Percentiles rank a stretch among this genome's conserved stretches.
phyloP scores from a whole-genome alignment of 2,329 filamentous ascomycete species.

The Dactylellina sp. region DNA sequence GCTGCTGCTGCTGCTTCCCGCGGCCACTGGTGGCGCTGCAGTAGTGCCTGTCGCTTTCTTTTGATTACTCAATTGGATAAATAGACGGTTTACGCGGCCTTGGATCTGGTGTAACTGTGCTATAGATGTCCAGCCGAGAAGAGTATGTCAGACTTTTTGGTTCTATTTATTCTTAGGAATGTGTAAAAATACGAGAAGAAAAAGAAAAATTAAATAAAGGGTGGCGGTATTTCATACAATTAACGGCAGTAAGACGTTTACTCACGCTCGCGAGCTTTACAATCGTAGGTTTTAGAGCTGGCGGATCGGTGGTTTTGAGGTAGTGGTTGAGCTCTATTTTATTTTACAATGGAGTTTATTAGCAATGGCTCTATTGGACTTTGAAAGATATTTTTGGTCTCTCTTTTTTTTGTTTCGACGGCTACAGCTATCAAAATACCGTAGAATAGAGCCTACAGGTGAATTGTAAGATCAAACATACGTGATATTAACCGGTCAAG shows the following conservation, averaged over 20 bases:
- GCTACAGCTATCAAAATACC: too few species aligned
- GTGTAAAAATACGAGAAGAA: too few species aligned
- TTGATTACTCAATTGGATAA: constrained; percentile 59
- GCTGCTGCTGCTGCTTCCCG: not conserved
- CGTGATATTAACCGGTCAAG: constrained; percentile 59
- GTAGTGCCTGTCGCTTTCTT: constrained; percentile 1
- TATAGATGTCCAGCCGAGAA: too few species aligned
- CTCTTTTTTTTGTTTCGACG: too few species aligned
- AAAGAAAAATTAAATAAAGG: not conserved
- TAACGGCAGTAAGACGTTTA: constrained; percentile 59
- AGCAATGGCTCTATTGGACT: too few species aligned
- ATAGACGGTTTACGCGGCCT: constrained; percentile 59
- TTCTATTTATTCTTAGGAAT: too few species aligned
- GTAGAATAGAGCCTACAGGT: too few species aligned
- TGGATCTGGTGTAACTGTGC: constrained; percentile 59
- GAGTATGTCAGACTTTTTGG: too few species aligned
- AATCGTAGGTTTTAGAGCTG: constrained; percentile 59
- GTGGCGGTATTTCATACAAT: constrained; percentile 45
- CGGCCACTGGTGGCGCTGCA: too few species aligned
- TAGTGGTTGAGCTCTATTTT: constrained; percentile 59
- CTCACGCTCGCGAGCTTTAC: constrained; percentile 59
- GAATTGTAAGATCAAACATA: constrained; percentile 49
- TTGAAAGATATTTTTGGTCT: too few species aligned
- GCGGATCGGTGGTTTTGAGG: constrained; percentile 60
- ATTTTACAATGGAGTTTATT: too few species aligned